Evolutionary conservation across 169 alveolate genomes (phyloP).

Genomic region (Cystoisospora suis): DNA sequence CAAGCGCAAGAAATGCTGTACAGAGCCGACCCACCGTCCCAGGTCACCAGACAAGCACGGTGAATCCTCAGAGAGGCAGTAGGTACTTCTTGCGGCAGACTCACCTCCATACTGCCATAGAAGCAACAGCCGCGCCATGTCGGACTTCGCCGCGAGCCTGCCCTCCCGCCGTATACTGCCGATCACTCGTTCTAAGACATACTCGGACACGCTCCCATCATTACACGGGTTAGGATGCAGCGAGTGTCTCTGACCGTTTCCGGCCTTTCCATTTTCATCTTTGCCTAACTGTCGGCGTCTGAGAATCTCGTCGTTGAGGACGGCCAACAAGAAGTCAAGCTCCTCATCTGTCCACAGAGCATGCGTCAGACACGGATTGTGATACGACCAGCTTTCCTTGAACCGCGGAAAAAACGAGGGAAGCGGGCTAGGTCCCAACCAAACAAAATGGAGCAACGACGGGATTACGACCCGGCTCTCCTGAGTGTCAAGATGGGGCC

Average conservation of each 20-base stretch:
- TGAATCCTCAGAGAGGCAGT: too few species aligned
- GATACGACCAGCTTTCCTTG: neutral
- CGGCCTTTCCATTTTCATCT: neutral
- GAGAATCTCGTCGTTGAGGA: neutral
- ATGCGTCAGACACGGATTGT: neutral
- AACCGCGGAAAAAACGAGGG: neutral
- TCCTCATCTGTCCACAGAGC: slow-evolving; percentile 25
- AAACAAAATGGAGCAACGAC: slow-evolving; percentile 14
- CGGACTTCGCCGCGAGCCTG: slow-evolving; percentile 12
- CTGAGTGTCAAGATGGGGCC: too few species aligned
- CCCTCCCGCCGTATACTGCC: neutral
- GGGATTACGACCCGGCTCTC: neutral
- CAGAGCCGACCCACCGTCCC: too few species aligned
- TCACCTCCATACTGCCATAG: slow-evolving; percentile 5
- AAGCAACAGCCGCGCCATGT: neutral
- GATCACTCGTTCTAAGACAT: neutral
- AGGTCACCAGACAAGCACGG: too few species aligned
- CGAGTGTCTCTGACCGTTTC: neutral
- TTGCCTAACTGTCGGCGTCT: neutral
- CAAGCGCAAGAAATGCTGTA: too few species aligned
- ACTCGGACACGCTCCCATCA: neutral
- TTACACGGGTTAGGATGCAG: neutral
- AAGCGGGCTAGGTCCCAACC: neutral
- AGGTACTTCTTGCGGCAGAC: too few species aligned
- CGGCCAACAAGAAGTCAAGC: neutral